phyloP scores from a whole-genome alignment of 305 asterid species.

The Fraxinus sp. region DNA sequence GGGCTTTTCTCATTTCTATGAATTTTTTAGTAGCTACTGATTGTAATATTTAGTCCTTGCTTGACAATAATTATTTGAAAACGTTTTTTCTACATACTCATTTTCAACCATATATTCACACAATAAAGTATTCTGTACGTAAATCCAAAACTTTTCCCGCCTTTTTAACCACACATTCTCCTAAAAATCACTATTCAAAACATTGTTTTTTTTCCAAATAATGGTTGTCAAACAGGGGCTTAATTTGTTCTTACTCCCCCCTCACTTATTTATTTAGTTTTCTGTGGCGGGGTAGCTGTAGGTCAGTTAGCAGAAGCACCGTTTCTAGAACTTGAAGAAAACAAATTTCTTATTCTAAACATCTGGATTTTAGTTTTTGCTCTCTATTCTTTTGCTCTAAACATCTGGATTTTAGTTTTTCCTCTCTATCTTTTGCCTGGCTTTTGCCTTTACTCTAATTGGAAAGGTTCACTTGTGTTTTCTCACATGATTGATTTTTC shows the following conservation, averaged over 20 bases:
- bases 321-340: background rate
- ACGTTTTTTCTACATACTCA: background rate
- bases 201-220: background rate
- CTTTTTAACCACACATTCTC: background rate
- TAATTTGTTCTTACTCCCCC: background rate
- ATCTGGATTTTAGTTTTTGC: background rate
- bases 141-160: no score
- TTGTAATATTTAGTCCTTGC: background rate
- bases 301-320: slow-evolving; percentile 6
- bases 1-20: slow-evolving; percentile 23
- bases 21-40: background rate
- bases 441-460: slow-evolving; percentile 18
- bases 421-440: slow-evolving; percentile 2
- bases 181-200: background rate
- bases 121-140: background rate
- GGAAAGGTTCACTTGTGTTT: slow-evolving; percentile 20
- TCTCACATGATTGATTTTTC: slow-evolving; percentile 21
- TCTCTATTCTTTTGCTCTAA: background rate
- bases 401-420: no score
- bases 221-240: background rate
- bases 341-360: background rate
- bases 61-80: no score
- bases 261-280: background rate
- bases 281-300: background rate
- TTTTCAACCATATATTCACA: background rate